Evolutionary conservation across 164 flowering plant species (phyloP).

Genomic region (Litsea cubeba): DNA sequence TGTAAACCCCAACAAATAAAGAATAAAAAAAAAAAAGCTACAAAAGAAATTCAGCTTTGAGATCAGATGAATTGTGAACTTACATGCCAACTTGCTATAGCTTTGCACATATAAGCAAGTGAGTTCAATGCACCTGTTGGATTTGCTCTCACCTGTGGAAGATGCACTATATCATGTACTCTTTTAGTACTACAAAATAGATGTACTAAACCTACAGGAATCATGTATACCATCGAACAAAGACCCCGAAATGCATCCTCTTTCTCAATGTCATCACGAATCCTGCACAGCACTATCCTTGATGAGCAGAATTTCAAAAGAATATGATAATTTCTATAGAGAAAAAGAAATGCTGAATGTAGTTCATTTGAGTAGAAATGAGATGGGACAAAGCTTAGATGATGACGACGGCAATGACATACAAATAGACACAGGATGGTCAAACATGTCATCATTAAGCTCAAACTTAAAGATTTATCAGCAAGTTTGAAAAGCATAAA

Average conservation of each 20-base stretch:
- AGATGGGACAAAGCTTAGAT: no score
- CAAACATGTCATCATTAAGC: no score
- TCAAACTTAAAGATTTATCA: no score
- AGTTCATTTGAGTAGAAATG: no score
- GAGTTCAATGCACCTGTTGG: conserved; percentile 90
- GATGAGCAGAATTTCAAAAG: not conserved
- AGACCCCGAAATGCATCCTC: conserved; percentile 98
- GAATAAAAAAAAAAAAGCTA: not conserved
- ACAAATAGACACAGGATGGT: no score
- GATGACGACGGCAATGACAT: no score
- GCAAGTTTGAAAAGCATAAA: no score
- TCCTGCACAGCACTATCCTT: conserved; percentile 45
- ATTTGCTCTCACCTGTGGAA: conserved; percentile 75
- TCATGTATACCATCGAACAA: conserved; percentile 77
- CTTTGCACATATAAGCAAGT: conserved; percentile 77
- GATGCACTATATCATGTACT: not conserved
- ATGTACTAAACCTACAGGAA: not conserved
- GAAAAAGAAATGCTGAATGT: not conserved
- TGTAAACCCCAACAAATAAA: conserved; percentile 1
- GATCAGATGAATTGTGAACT: conserved; percentile 17
- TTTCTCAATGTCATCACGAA: conserved; percentile 95
- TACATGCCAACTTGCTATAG: conserved; percentile 99
- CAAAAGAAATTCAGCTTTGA: not conserved
- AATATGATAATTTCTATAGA: not conserved
- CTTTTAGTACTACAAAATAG: not conserved